Evolutionary conservation across 768 basidiomycete genomes (phyloP).

Genomic region (Leccinum variicolor): DNA sequence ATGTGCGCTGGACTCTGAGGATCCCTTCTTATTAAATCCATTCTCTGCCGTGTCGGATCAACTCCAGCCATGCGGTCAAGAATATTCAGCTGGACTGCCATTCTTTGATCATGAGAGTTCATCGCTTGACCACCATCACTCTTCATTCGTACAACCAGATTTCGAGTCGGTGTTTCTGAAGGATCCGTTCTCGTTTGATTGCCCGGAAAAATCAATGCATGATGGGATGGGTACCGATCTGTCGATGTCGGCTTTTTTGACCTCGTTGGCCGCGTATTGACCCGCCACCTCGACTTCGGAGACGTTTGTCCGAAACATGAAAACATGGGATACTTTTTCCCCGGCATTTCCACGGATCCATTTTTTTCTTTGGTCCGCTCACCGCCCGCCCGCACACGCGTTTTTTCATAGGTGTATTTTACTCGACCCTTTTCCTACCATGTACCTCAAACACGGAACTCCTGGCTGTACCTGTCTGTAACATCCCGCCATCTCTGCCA

Average conservation of each 20-base stretch:
- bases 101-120: slow-evolving; percentile 16
- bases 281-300: neutral
- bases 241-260: slow-evolving; percentile 32
- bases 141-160: slow-evolving; percentile 19
- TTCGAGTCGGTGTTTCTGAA: slow-evolving; percentile 22
- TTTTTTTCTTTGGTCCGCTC: slow-evolving; percentile 2
- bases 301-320: neutral
- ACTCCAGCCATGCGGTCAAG: slow-evolving; percentile 14
- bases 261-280: slow-evolving; percentile 31
- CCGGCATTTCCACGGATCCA: neutral
- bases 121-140: slow-evolving; percentile 1
- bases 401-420: slow-evolving; percentile 26
- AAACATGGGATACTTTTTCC: slow-evolving; percentile 1
- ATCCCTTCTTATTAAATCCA: slow-evolving; percentile 16
- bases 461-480: slow-evolving; percentile 29
- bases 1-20: slow-evolving; percentile 19
- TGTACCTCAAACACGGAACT: slow-evolving; percentile 7
- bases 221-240: slow-evolving; percentile 22
- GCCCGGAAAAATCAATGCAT: slow-evolving; percentile 20
- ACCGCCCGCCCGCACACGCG: neutral
- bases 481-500: slow-evolving; percentile 4
- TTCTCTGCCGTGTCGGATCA: slow-evolving; percentile 16
- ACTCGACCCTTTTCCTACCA: slow-evolving; percentile 5
- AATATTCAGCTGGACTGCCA: slow-evolving; percentile 20
- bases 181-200: slow-evolving; percentile 23